Evolutionary conservation across 2,329 filamentous ascomycete species (phyloP), one percentile per base, ranked within the genome.

Genomic region (Fonsecaea multimorphosa): DNA sequence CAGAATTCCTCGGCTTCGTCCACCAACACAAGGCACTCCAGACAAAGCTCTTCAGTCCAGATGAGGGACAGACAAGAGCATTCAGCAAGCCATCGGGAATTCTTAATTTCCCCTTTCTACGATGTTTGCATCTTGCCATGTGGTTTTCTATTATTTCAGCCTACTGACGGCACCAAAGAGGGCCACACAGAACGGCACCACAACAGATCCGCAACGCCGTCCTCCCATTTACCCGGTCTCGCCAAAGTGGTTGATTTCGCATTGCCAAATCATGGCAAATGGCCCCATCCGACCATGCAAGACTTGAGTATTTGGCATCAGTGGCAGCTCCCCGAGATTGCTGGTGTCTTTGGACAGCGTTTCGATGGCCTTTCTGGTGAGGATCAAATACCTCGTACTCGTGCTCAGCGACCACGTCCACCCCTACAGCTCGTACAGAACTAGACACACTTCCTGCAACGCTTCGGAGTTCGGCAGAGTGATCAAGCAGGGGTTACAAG

Each of bases 391-490:
- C 19, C 8, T 8, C 29, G 29, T n/a, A n/a, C n/a, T 44, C 16
- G n/a, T 19, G n/a, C 38, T 7, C 38, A 44, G 38, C 16, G 38
- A 22, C n/a, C 6, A 44, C 2, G 38, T 44, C 38, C 7, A 4
- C 38, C 16, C 16, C 34, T 44, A 44, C 38, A 1, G 22, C n/a
- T 11, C 5, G 3, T 14, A 38, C 16, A 44, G 16, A n/a, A n/a
- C n/a, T n/a, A 49, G 4, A 40, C 44, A 24, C n/a, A 49, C 44
- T 9, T 24, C 9, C 19, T 49, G 22, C 44, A n/a, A 24, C 9
- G 44, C 44, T 24, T 49, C 44, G 44, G 44, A 49, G 44, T 49
- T 49, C 44, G 44, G 44, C 44, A 49, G n/a, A 49, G 44, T 49
- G 44, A 9, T 19, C 19, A 24, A 12, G 19, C 44, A 49, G 44